Base-by-base conservation (phyloP, 495 filamentous ascomycete genomes). In the Penicillium cataractarum region DNA sequence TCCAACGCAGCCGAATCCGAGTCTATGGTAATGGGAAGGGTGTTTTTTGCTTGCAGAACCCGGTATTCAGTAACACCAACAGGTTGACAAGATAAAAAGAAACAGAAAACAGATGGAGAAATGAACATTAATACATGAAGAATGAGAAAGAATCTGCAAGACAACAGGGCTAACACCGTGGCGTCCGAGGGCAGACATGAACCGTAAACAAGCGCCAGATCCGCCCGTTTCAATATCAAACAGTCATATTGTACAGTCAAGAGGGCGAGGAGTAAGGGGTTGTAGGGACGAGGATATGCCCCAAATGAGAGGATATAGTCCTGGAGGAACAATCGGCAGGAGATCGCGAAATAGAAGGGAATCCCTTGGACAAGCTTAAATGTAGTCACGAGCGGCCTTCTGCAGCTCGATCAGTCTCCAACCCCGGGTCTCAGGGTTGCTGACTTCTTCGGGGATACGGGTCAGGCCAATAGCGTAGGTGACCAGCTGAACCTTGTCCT, bases 361-460 rank as follows among this genome's bases (percentile, higher is more conserved):
- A 48, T 26, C 42, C 37, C 50, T 27, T 39, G 57, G 33, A 32
- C 37, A 27, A 24, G 26, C 65, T 90, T 83, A 93, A 44, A 92
- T 91, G 71, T 95, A 99, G 79, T 99, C 95, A 74, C 96, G 87
- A 59, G 90, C 93, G 77, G 91, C 95, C 89, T 99, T 99, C 79
- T 99, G 95, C 79, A 99, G 83, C 83, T 99, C 95, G 72, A 99
- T 97, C 75, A 99, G 80, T 69, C 93, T 86, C 95, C 95, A 99
- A 17, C 95, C 95, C 65, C 92, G 84, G 5, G 95, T 99, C 77
- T 99, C 95, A 1, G 92, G 92, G 76, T 98, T 98, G 80, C 86
- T 93, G 57, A 98, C 95, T 65, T 99, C 95, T 69, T 99, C 95
- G 24, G 94, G 84, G 39, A 97, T 87, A 57, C 95, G 83, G 2